Evolutionary conservation across 1,284 basidiomycete genomes (phyloP).

Genomic region (Rhodotorula sp.): DNA sequence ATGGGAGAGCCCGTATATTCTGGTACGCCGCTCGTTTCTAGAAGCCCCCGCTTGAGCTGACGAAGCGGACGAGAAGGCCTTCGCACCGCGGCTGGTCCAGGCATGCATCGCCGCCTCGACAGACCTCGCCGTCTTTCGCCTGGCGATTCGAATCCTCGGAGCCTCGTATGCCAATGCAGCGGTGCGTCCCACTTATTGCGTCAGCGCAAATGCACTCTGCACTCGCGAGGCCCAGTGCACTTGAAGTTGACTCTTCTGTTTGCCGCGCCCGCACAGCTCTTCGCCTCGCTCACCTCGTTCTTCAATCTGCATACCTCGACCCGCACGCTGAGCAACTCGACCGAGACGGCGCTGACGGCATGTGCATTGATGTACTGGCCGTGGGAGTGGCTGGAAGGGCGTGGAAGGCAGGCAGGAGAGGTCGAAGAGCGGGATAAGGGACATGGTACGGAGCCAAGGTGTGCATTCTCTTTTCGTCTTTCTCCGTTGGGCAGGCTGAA

Average conservation of each 20-base stretch:
- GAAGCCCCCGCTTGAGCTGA: neutral
- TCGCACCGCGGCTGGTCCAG: constrained; percentile 74
- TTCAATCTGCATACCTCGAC: constrained; percentile 84
- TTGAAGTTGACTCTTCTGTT: too few species aligned
- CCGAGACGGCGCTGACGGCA: constrained; percentile 83
- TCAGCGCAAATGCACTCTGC: neutral
- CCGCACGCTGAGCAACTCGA: constrained; percentile 87
- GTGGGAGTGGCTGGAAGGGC: constrained; percentile 7
- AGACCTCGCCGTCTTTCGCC: constrained; percentile 68
- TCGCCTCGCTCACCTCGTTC: constrained; percentile 80
- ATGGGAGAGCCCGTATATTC: constrained; percentile 56
- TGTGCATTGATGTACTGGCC: constrained; percentile 78
- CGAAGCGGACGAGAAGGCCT: constrained; percentile 43
- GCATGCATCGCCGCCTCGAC: constrained; percentile 76
- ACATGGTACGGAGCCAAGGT: neutral
- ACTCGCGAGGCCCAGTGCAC: too few species aligned
- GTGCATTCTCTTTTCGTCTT: neutral
- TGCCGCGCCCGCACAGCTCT: constrained; percentile 58
- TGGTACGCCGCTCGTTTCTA: constrained; percentile 43
- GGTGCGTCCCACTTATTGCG: constrained; percentile 57
- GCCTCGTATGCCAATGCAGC: constrained; percentile 62
- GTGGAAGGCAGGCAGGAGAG: neutral
- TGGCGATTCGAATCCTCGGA: constrained; percentile 66
- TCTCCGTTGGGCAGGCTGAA: too few species aligned
- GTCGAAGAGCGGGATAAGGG: neutral